phyloP scores from a whole-genome alignment of 306 rosid species.

The Amphicarpaea edgeworthii region DNA sequence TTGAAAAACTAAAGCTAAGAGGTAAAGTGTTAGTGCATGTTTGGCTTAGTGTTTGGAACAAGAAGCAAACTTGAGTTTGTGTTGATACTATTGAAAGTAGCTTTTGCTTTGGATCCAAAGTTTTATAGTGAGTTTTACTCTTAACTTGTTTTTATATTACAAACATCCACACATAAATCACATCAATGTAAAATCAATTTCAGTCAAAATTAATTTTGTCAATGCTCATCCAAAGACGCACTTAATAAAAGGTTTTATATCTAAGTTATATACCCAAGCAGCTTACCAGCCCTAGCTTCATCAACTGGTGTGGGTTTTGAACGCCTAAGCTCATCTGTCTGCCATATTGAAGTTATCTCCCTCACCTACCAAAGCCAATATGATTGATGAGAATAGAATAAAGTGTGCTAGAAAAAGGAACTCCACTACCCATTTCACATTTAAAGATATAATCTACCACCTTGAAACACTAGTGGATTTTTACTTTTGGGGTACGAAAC shows the following conservation, averaged over 20 bases:
- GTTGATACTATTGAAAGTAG: too few species aligned
- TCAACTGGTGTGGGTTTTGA: constrained; percentile 88
- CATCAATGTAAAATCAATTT: too few species aligned
- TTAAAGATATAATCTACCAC: constrained; percentile 31
- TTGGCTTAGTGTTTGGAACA: too few species aligned
- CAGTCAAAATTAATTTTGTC: too few species aligned
- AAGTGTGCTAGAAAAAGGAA: constrained; percentile 17
- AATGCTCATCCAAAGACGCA: too few species aligned
- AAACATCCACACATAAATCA: too few species aligned
- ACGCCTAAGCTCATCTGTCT: constrained; percentile 96
- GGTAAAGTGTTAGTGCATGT: constrained; percentile 7
- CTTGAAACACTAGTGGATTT: background rate
- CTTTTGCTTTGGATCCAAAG: too few species aligned
- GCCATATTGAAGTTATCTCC: constrained; percentile 97
- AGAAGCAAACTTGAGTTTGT: too few species aligned
- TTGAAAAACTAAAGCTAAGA: background rate
- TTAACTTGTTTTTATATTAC: too few species aligned
- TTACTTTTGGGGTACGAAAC: background rate
- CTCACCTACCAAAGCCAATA: constrained; percentile 71
- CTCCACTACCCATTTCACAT: constrained; percentile 19
- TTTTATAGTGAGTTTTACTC: too few species aligned
- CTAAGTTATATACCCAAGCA: constrained; percentile 29
- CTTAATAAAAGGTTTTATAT: constrained; percentile 1
- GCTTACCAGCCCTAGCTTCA: constrained; percentile 91
- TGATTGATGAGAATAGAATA: constrained; percentile 33